These are phyloP conservation scores for Aspergillus sp. DNA, from an alignment of 2,329 filamentous ascomycete genomes.

Conservation along the genomic window DNA sequence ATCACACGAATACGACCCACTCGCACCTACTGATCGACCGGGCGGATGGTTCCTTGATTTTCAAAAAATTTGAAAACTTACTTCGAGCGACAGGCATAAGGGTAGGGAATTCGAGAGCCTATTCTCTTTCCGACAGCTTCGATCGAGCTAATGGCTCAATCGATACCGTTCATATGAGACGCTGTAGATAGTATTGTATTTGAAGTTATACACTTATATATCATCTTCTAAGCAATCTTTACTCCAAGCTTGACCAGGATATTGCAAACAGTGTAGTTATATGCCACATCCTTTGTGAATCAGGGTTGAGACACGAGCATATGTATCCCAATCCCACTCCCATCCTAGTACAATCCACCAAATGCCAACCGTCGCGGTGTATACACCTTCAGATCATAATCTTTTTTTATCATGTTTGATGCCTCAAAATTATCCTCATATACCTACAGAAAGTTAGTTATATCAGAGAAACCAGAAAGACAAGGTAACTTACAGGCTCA, in stretches of 20 bases:
- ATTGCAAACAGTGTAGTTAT: too few species aligned
- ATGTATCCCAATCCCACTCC: background rate
- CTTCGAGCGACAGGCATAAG: too few species aligned
- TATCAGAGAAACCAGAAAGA: background rate
- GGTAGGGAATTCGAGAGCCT: too few species aligned
- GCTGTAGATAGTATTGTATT: too few species aligned
- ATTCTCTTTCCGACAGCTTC: too few species aligned
- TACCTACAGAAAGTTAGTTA: conserved; percentile 11
- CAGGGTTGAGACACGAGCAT: background rate
- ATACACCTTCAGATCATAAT: too few species aligned
- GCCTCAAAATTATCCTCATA: conserved; percentile 21
- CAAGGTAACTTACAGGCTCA: conserved; percentile 21
- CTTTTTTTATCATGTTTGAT: conserved; percentile 1
- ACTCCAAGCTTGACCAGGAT: too few species aligned
- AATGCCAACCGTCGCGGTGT: background rate
- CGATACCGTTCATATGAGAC: too few species aligned
- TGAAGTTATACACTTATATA: too few species aligned
- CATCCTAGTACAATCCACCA: background rate
- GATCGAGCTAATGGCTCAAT: too few species aligned
- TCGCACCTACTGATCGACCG: background rate
- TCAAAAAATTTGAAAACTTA: too few species aligned
- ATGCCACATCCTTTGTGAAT: background rate
- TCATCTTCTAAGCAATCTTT: too few species aligned
- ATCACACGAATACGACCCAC: background rate
- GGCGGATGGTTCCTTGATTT: background rate